phyloP scores from a whole-genome alignment of 2,329 filamentous ascomycete species.

The Ceratocystis ficicola region DNA sequence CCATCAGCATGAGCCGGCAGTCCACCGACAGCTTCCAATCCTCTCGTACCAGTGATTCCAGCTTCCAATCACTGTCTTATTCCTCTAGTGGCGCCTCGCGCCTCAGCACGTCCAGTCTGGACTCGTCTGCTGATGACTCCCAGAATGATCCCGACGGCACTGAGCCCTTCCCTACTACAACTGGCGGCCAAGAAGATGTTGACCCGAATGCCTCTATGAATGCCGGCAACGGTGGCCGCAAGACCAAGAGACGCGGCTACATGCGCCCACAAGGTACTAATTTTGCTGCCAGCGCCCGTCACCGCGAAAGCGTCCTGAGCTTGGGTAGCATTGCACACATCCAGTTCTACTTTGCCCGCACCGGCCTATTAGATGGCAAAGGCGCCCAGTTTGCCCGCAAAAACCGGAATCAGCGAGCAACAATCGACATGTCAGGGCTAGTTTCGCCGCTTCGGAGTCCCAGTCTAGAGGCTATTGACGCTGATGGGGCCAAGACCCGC shows the following conservation, averaged over 20 bases:
- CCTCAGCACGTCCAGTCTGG: not conserved
- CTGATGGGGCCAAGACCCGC: slow-evolving; percentile 38
- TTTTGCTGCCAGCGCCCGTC: slow-evolving; percentile 81
- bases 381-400: slow-evolving; percentile 72
- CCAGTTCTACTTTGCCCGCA: slow-evolving; percentile 96
- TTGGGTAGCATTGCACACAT: slow-evolving; percentile 92
- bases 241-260: slow-evolving; percentile 54
- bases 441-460: slow-evolving; percentile 28
- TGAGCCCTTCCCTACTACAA: slow-evolving; percentile 30
- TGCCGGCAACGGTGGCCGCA: slow-evolving; percentile 6
- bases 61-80: slow-evolving; percentile 8
- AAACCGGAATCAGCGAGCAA: slow-evolving; percentile 47
- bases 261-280: slow-evolving; percentile 76
- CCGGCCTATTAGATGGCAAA: slow-evolving; percentile 84
- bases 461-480: slow-evolving; percentile 31
- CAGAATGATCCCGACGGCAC: slow-evolving; percentile 7
- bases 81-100: not conserved
- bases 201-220: slow-evolving; percentile 6
- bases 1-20: slow-evolving; percentile 20
- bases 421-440: slow-evolving; percentile 46
- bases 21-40: slow-evolving; percentile 21
- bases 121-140: not conserved
- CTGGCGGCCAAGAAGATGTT: slow-evolving; percentile 38
- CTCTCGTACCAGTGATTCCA: slow-evolving; percentile 14
- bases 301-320: slow-evolving; percentile 89